Conservation (phyloP, 257 asterid genomes). For the Ballota nigra region DNA sequence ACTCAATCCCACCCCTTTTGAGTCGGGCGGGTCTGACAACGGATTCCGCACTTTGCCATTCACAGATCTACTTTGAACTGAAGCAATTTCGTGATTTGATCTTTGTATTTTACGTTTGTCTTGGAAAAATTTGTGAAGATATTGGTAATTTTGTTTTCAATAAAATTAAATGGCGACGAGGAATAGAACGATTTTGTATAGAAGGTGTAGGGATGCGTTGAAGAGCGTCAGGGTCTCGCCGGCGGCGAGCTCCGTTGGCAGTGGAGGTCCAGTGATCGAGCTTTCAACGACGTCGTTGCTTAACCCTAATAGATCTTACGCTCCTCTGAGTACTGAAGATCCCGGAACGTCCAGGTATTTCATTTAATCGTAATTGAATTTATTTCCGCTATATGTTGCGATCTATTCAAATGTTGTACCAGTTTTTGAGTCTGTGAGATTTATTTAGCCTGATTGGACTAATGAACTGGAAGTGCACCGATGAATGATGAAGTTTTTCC, state of each 20-base stretch:
- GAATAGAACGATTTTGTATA: conserved; percentile 78
- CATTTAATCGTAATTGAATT: not conserved
- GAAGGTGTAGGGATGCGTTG: conserved; percentile 85
- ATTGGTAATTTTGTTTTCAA: not conserved
- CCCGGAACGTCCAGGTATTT: conserved; percentile 48
- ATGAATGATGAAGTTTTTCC: conserved; percentile 8
- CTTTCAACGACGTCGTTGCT: conserved; percentile 81
- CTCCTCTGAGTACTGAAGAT: conserved; percentile 47
- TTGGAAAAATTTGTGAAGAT: conserved; percentile 7
- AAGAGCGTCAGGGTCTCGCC: conserved; percentile 78
- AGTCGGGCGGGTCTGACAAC: not conserved
- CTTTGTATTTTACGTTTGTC: not conserved
- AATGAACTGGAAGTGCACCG: not conserved
- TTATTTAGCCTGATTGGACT: conserved; percentile 12
- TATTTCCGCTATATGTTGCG: not conserved
- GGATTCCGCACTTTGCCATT: conserved; percentile 5
- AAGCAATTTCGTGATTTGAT: conserved; percentile 20
- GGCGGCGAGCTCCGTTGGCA: conserved; percentile 52
- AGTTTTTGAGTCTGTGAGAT: conserved; percentile 9
- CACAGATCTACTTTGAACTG: conserved; percentile 26
- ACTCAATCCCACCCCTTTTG: not conserved
- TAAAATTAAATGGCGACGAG: conserved; percentile 71
- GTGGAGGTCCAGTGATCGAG: conserved; percentile 87
- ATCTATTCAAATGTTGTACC: not conserved
- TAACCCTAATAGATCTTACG: conserved; percentile 52